Evolutionary conservation across 768 basidiomycete genomes (phyloP).

Genomic region (Macrolepiota fuliginosa): DNA sequence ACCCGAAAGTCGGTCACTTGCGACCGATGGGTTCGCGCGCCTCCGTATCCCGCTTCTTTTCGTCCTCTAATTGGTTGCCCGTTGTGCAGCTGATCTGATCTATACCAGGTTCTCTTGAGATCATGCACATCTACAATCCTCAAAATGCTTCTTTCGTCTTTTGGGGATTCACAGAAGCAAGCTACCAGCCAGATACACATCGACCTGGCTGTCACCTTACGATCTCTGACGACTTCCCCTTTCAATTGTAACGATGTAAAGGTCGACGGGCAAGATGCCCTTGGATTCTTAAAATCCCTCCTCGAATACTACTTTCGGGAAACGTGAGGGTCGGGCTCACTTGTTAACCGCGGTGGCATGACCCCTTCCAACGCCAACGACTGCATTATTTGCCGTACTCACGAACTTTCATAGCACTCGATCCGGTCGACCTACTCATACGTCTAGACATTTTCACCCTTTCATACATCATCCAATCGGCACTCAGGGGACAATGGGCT

Average conservation of each 20-base stretch:
- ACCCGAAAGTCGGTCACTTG: background rate
- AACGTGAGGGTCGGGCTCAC: background rate
- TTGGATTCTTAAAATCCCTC: background rate
- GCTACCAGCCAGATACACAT: background rate
- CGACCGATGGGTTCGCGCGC: slow-evolving; percentile 1
- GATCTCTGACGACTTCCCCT: background rate
- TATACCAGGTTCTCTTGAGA: slow-evolving; percentile 1
- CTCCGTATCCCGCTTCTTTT: background rate
- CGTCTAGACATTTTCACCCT: background rate
- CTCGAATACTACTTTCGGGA: background rate
- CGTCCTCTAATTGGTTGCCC: background rate
- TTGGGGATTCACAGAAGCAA: slow-evolving; percentile 4
- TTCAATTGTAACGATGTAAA: background rate
- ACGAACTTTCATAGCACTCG: background rate
- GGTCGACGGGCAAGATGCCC: background rate
- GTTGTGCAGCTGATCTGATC: slow-evolving; percentile 3
- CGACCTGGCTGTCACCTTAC: background rate
- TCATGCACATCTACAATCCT: background rate
- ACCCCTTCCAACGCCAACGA: no score
- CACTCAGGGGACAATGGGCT: background rate
- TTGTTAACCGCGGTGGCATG: slow-evolving; percentile 2
- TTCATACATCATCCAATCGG: background rate
- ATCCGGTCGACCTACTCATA: background rate
- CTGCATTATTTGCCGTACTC: background rate
- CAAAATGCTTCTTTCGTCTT: background rate